These are phyloP conservation scores for Rhizopus sp. DNA, from an alignment of 371 early-diverging fungal genomes.

Conservation along the genomic window DNA sequence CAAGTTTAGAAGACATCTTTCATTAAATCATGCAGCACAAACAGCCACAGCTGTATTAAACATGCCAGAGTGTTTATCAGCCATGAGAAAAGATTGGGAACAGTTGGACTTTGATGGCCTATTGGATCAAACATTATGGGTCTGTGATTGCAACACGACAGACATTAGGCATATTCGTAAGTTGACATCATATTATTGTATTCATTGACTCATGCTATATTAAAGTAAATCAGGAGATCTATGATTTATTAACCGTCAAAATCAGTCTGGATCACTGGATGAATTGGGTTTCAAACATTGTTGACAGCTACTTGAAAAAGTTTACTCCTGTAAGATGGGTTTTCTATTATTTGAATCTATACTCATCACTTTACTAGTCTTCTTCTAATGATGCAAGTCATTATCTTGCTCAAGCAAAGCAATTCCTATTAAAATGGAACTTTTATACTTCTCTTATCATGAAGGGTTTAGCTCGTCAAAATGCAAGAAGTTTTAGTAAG, in stretches of 20 bases:
- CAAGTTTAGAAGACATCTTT: constrained; percentile 54
- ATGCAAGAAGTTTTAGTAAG: constrained; percentile 44
- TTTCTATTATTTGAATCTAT: not conserved
- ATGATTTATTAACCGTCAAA: constrained; percentile 30
- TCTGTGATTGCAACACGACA: constrained; percentile 48
- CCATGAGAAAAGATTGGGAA: constrained; percentile 55
- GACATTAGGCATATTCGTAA: constrained; percentile 44
- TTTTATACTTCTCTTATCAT: constrained; percentile 45
- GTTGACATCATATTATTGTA: constrained; percentile 2
- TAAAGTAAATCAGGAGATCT: constrained; percentile 43
- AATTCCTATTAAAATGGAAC: constrained; percentile 58
- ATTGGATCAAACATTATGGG: constrained; percentile 56
- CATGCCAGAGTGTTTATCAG: constrained; percentile 24
- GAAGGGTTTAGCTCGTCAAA: constrained; percentile 46
- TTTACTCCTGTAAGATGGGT: constrained; percentile 16
- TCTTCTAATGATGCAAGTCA: constrained; percentile 27
- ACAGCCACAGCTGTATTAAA: constrained; percentile 42
- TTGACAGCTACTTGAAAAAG: constrained; percentile 36
- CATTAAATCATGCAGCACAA: constrained; percentile 56
- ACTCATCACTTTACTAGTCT: not conserved
- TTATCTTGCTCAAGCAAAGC: constrained; percentile 46
- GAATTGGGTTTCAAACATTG: constrained; percentile 42
- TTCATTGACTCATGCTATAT: not conserved
- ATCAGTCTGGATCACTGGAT: constrained; percentile 49
- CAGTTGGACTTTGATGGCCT: constrained; percentile 49